Base-by-base conservation (phyloP, 2,329 filamentous ascomycete genomes). In the Alternaria atra region DNA sequence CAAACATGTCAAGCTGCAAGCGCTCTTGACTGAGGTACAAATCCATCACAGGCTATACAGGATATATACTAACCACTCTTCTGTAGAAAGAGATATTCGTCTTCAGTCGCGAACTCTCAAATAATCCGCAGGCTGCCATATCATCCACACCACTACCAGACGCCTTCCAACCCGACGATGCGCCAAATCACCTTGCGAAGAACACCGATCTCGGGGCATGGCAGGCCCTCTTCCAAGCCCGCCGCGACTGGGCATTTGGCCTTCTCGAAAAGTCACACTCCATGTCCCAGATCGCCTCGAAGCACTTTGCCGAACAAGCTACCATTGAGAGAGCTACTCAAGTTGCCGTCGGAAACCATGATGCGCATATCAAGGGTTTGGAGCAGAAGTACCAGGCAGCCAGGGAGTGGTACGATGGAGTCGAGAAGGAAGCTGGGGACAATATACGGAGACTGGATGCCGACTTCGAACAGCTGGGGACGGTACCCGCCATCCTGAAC, bases 301-400 rank as follows among this genome's bases (percentile, higher is more conserved):
- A 89, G 57, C 86, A 91, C 66, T 91, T 92, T 73, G 83, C 84
- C 53, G 91, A 94, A 78, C 90, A 91, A 73, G 87, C 89, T 50
- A 87, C 91, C 53, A 93, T 97, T 77, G 85, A 92, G 73, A 89
- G 90, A 63, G 94, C 91, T 59, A 85, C 96, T 50, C 89, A 92
- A 64, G 92, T 95, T 27, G 95, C 94, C 6, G 89, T 97, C 23
- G 89, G 90, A 64, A 99, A 97, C 71, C 85, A 94, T 57, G 89
- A 93, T 71, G 86, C 88, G 17, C 91, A 92, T 74, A 86, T 94
- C 55, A 89, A 87, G 66, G 86, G 85, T 43, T 84, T 93, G 63
- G 89, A 93, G 71, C 86, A 89, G 60, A 93, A 91, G 74, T 90
- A 90, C 71, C 80, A 82, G n/a, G 89, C 91, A 58, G 80, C 91